These are phyloP conservation scores for Blastobotrys americana DNA, from an alignment of 805 yeast genomes.

Conservation along the genomic window DNA sequence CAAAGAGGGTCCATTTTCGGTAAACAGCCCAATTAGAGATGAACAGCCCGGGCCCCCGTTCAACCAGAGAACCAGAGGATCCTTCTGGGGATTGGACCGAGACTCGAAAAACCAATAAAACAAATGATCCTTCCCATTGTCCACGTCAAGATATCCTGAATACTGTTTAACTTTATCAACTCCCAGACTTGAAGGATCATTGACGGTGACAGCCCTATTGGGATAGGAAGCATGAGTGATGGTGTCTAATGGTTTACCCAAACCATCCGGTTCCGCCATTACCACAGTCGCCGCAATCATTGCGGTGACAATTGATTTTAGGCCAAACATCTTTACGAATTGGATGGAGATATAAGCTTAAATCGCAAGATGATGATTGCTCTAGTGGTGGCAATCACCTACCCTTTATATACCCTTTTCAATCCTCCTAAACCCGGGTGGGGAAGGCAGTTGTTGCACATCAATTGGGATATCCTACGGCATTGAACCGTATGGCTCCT, in stretches of 20 bases:
- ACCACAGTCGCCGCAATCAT: neutral
- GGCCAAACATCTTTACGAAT: neutral
- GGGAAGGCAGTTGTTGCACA: no score
- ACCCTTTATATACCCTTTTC: no score
- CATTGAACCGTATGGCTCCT: no score
- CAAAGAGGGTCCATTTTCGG: slow-evolving; percentile 71
- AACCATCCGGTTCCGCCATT: neutral
- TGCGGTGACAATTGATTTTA: neutral
- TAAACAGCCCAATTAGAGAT: slow-evolving; percentile 68
- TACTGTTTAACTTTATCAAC: slow-evolving; percentile 67
- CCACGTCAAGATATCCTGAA: slow-evolving; percentile 76
- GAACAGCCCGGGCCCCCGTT: slow-evolving; percentile 89
- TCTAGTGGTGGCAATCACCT: no score
- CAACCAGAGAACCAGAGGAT: slow-evolving; percentile 74
- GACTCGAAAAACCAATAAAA: slow-evolving; percentile 76
- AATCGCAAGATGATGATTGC: no score
- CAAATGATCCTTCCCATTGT: slow-evolving; percentile 63
- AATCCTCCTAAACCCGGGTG: no score
- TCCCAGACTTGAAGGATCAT: slow-evolving; percentile 38
- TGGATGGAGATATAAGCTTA: no score
- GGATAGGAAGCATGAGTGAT: neutral
- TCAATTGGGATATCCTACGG: no score
- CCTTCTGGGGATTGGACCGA: slow-evolving; percentile 62
- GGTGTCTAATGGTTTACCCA: neutral
- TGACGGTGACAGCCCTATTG: neutral